Conservation (phyloP, 2,329 filamentous ascomycete species). For the Fusarium miscanthi region DNA sequence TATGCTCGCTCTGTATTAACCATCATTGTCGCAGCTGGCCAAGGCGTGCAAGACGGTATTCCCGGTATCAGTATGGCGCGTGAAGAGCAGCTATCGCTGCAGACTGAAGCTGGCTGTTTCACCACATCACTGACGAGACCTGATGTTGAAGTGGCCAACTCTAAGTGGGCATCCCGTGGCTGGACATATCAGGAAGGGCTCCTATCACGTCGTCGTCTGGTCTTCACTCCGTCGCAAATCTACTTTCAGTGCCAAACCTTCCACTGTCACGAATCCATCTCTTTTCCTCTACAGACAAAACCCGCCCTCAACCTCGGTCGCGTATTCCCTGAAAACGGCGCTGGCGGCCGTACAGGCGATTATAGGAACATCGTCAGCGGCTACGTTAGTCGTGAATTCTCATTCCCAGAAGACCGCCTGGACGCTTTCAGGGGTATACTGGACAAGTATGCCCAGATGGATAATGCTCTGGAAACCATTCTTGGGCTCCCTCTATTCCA, state of each 20-base stretch:
- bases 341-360: constrained; percentile 39
- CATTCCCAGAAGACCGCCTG: constrained; percentile 45
- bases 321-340: constrained; percentile 46
- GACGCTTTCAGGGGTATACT: constrained; percentile 51
- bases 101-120: constrained; percentile 49
- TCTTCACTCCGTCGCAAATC: constrained; percentile 52
- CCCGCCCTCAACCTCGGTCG: constrained; percentile 48
- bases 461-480: constrained; percentile 45
- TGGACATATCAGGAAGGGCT: constrained; percentile 54
- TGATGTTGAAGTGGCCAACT: constrained; percentile 50
- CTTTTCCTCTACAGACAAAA: constrained; percentile 48
- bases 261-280: constrained; percentile 53
- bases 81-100: constrained; percentile 51
- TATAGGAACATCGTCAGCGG: constrained; percentile 46
- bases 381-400: constrained; percentile 48
- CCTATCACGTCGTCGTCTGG: constrained; percentile 50
- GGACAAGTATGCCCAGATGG: constrained; percentile 44
- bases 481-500: constrained; percentile 53
- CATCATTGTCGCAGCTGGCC: constrained; percentile 51
- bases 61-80: constrained; percentile 50
- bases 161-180: constrained; percentile 50
- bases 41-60: constrained; percentile 47
- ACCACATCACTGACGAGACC: constrained; percentile 52
- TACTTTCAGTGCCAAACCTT: constrained; percentile 54
- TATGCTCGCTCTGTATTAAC: constrained; percentile 50